Percentiles rank a stretch among this genome's conserved stretches.
These are phyloP conservation scores for Plasmodium fragile DNA, from an alignment of 169 alveolate species.

Conservation along the genomic window DNA sequence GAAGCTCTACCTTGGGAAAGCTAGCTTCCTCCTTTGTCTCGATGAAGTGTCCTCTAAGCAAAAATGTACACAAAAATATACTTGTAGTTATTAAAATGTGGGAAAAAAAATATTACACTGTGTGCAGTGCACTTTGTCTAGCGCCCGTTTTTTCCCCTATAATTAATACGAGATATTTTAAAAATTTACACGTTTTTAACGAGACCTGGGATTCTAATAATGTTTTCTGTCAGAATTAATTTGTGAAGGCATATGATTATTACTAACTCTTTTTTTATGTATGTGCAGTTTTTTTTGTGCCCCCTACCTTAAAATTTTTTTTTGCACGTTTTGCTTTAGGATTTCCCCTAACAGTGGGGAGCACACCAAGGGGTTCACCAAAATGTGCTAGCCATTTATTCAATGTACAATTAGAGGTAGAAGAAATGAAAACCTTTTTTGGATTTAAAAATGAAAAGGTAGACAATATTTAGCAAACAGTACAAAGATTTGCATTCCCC, in stretches of 20 bases:
- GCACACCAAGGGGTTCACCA: neutral
- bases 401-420: neutral
- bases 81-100: neutral
- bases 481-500: neutral
- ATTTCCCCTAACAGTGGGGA: neutral
- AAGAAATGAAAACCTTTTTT: neutral
- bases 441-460: neutral
- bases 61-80: neutral
- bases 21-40: slow-evolving; percentile 2
- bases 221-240: neutral
- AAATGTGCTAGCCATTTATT: neutral
- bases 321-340: neutral
- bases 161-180: neutral
- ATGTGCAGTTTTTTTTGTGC: neutral
- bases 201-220: neutral
- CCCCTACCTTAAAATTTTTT: neutral
- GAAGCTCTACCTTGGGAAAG: neutral
- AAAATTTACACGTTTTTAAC: neutral
- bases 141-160: neutral
- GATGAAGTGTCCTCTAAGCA: neutral
- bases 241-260: neutral
- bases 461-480: neutral
- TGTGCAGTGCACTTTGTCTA: slow-evolving; percentile 62
- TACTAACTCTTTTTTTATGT: neutral
- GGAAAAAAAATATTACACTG: slow-evolving; percentile 3